Evolutionary conservation across 2,329 filamentous ascomycete genomes (phyloP).

Genomic region (Aspergillus sojae): DNA sequence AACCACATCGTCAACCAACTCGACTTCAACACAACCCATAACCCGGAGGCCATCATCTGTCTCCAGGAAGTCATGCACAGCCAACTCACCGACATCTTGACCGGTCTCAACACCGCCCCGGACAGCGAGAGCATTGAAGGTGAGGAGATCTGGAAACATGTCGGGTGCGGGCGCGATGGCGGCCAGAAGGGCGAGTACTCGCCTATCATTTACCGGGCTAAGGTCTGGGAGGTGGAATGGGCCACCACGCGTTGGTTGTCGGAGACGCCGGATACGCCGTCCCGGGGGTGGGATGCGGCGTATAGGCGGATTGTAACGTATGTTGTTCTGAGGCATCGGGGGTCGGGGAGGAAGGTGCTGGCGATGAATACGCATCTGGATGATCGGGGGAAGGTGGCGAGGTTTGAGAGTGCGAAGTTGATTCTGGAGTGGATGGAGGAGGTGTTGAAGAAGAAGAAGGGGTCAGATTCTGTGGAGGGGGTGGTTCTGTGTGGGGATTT

Average conservation of each 20-base stretch:
- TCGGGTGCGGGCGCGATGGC: not conserved
- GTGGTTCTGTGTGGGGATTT: not conserved
- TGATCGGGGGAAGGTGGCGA: not conserved
- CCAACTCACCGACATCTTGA: not conserved
- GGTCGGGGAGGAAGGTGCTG: not conserved
- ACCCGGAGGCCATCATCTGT: conserved; percentile 1
- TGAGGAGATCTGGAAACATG: not conserved
- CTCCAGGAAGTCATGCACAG: not conserved
- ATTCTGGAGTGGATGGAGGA: conserved; percentile 1
- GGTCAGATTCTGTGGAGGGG: not conserved
- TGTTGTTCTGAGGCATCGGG: not conserved
- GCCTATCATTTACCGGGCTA: not conserved
- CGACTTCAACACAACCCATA: not conserved
- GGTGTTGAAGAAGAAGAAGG: not conserved
- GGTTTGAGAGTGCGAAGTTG: conserved; percentile 6
- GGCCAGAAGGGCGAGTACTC: conserved; percentile 4
- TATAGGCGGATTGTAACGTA: not conserved
- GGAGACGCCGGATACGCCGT: not conserved
- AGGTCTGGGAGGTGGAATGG: not conserved
- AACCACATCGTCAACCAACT: conserved; percentile 4
- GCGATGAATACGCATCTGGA: not conserved
- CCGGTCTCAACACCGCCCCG: not conserved
- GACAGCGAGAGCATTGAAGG: not conserved
- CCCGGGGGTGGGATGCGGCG: conserved; percentile 1
- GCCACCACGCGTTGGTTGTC: not conserved